Evolutionary conservation across 352 stramenopile genomes (phyloP).

Genomic region (Aphanomyces invadans): DNA sequence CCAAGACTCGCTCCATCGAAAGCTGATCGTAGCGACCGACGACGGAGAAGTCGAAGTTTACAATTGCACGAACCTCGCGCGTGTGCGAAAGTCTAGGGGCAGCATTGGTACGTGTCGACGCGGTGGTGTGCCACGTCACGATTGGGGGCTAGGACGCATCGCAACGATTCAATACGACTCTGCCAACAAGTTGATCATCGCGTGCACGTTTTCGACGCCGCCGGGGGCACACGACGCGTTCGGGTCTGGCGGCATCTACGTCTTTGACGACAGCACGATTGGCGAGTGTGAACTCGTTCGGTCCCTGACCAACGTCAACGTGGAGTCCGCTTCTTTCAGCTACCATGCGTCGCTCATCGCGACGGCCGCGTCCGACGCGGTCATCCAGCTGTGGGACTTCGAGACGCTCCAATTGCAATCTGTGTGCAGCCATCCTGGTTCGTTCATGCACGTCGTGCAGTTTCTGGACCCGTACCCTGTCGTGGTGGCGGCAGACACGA

Average conservation of each 20-base stretch:
- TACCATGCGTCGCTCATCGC: slow-evolving; percentile 62
- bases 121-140: too few species aligned
- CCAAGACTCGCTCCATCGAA: slow-evolving; percentile 50
- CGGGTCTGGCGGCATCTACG: slow-evolving; percentile 35
- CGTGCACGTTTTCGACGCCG: slow-evolving; percentile 20
- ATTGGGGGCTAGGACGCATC: slow-evolving; percentile 45
- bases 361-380: slow-evolving; percentile 36
- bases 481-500: slow-evolving; percentile 39
- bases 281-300: slow-evolving; percentile 45
- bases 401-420: slow-evolving; percentile 49
- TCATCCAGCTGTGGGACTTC: slow-evolving; percentile 70
- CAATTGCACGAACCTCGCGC: slow-evolving; percentile 68
- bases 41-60: slow-evolving; percentile 52
- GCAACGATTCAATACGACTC: slow-evolving; percentile 64
- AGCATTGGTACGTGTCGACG: slow-evolving; percentile 8
- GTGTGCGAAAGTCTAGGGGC: slow-evolving; percentile 48
- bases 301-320: slow-evolving; percentile 51
- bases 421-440: slow-evolving; percentile 30
- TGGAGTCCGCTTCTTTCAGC: slow-evolving; percentile 50
- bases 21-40: slow-evolving; percentile 53
- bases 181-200: slow-evolving; percentile 61
- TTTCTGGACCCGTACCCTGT: slow-evolving; percentile 72
- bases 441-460: slow-evolving; percentile 38
- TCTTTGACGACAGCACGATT: slow-evolving; percentile 61
- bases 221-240: slow-evolving; percentile 28